phyloP scores from a whole-genome alignment of 768 basidiomycete genomes.

The Paxillus ammoniavirescens region DNA sequence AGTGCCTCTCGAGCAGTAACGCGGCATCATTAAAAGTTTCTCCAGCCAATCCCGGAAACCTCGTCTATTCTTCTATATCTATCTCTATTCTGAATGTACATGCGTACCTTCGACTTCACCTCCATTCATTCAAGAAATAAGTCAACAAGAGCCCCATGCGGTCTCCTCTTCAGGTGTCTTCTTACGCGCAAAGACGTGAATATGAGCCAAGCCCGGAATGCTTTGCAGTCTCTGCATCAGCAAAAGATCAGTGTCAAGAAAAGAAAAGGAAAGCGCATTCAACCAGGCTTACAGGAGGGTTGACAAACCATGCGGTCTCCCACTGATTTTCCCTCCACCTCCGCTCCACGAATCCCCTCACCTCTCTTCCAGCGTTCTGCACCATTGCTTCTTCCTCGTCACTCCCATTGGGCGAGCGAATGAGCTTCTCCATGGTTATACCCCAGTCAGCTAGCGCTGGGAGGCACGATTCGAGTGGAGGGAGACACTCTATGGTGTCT shows the following conservation, averaged over 20 bases:
- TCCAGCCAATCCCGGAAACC: too few species aligned
- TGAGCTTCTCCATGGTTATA: slow-evolving; percentile 58
- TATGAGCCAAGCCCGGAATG: slow-evolving; percentile 75
- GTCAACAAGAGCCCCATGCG: slow-evolving; percentile 12
- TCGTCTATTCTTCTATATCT: slow-evolving; percentile 1
- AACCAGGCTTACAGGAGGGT: slow-evolving; percentile 64
- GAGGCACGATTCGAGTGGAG: slow-evolving; percentile 53
- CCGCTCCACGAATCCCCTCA: slow-evolving; percentile 59
- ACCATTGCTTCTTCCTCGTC: slow-evolving; percentile 54
- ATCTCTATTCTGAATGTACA: neutral
- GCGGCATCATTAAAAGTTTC: too few species aligned
- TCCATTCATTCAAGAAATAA: neutral
- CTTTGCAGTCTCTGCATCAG: slow-evolving; percentile 70
- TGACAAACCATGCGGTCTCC: slow-evolving; percentile 93
- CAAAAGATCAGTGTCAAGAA: neutral
- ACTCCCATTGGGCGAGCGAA: slow-evolving; percentile 50
- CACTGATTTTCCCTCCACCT: slow-evolving; percentile 72
- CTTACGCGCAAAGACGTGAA: slow-evolving; percentile 80
- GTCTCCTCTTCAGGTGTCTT: slow-evolving; percentile 35
- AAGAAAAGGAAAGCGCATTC: neutral
- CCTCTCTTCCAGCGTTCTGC: slow-evolving; percentile 50
- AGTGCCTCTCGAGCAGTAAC: too few species aligned
- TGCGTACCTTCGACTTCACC: neutral
- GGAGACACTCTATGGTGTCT: slow-evolving; percentile 58
- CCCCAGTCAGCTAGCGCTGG: slow-evolving; percentile 71